Evolutionary conservation across 1,284 basidiomycete genomes (phyloP), one percentile per base, ranked within the genome.

Genomic region (Binderoboletus segoi): DNA sequence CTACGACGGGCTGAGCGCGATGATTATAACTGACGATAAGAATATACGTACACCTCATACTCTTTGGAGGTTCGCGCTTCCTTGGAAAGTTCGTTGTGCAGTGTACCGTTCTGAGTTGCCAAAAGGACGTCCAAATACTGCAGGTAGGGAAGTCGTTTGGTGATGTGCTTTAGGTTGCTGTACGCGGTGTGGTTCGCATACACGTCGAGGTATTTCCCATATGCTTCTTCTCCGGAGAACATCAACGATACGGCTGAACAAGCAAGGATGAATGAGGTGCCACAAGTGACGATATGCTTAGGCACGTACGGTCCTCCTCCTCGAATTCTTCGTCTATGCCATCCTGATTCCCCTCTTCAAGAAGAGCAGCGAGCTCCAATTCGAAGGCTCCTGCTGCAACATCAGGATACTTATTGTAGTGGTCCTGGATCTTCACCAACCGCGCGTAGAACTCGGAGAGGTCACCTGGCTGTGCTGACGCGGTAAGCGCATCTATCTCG

Each of bases 171-270:
- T 63, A 98, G 73, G 75, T 99, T 99, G 77, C 88, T 89, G 76
- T 93, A 99, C 47, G 88, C 80, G 46, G 89, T 86, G 69, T 98
- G 96, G 59, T 93, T 88, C 51, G 88, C 78, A 73, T 98, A 94
- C 57, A 99, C 74, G 74, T 99, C 97, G 59, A 99, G 82, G 72
- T 96, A 98, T 73, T 93, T 91, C 48, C 97, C 97, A 61, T 95
- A 94, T 37, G 84, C 84, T 72, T 99, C 97, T 77, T 99, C 96
- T 41, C 97, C 97, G 13, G 94, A 95, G 76, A 98, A 98, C 62
- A 96, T 77, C 55, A 93, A 78, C 57, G 93, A 91, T 55, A 97
- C 82, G 53, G 92, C 94, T 96, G 65, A 47, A 54, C 43, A 53
- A 54, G 44, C 28, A 30, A 10, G 47, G 48, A 58, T 62, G 61